Percentiles rank a stretch among this genome's conserved stretches.
Conservation (phyloP, 768 basidiomycete species). For the Mycena sanguinolenta region DNA sequence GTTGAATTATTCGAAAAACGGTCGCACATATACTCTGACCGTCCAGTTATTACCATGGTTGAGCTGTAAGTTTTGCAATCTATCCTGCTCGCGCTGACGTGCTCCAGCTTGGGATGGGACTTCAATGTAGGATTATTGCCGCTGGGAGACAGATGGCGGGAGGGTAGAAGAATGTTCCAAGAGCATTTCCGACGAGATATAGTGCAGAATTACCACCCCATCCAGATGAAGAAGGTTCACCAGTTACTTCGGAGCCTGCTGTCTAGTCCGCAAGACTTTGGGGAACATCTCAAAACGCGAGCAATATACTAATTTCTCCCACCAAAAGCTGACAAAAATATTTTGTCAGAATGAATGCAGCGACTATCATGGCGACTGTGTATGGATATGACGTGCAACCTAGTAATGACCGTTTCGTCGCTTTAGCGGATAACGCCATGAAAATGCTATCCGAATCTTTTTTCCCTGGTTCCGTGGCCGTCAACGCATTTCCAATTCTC, state of each 20-base stretch:
- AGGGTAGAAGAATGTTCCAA: slow-evolving; percentile 45
- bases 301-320: background rate
- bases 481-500: slow-evolving; percentile 48
- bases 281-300: slow-evolving; percentile 30
- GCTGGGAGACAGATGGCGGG: slow-evolving; percentile 47
- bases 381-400: slow-evolving; percentile 50
- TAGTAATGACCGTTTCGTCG: slow-evolving; percentile 42
- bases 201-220: slow-evolving; percentile 36
- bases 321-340: slow-evolving; percentile 29
- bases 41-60: slow-evolving; percentile 32
- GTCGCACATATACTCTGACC: slow-evolving; percentile 41
- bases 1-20: slow-evolving; percentile 41
- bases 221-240: slow-evolving; percentile 42
- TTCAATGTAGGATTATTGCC: too few species aligned
- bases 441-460: slow-evolving; percentile 27
- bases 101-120: background rate
- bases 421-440: slow-evolving; percentile 38
- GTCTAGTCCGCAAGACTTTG: slow-evolving; percentile 32
- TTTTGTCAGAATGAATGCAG: slow-evolving; percentile 43
- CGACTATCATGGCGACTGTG: slow-evolving; percentile 47
- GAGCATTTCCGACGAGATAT: slow-evolving; percentile 42
- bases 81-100: background rate
- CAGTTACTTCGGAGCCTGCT: too few species aligned
- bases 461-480: slow-evolving; percentile 39
- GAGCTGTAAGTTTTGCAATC: slow-evolving; percentile 28